Conservation (phyloP, 306 rosid species). For the Inga leiocalycina region DNA sequence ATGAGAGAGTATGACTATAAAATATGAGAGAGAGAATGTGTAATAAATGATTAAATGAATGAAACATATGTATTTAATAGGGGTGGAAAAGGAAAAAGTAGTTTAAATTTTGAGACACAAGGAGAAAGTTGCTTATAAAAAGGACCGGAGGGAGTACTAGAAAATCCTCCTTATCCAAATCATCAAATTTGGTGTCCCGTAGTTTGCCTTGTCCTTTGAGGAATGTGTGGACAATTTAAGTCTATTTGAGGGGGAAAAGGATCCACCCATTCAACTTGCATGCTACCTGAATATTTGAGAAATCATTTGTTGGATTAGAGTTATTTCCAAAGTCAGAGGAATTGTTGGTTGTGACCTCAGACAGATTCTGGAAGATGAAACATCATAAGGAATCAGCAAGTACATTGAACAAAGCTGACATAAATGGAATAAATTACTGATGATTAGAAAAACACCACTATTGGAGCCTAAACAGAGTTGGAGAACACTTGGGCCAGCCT, state of each 20-base stretch:
- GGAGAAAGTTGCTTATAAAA: too few relatives aligned
- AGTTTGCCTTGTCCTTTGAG: neutral
- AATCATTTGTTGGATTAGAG: neutral
- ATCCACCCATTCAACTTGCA: neutral
- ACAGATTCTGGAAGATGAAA: neutral
- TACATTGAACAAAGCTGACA: neutral
- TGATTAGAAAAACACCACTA: neutral
- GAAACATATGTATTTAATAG: too few relatives aligned
- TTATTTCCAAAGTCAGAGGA: neutral
- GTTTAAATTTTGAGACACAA: too few relatives aligned
- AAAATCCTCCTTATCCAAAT: neutral
- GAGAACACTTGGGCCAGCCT: too few relatives aligned
- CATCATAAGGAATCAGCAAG: neutral
- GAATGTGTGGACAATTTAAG: neutral
- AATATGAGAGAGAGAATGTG: too few relatives aligned
- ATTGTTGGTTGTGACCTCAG: neutral
- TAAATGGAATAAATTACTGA: neutral
- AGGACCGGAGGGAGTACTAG: neutral
- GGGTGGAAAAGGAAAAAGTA: too few relatives aligned
- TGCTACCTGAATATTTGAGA: neutral
- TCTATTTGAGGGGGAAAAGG: neutral
- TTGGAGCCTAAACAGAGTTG: neutral
- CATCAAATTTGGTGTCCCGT: neutral
- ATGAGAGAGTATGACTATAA: too few relatives aligned
- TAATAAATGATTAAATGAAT: too few relatives aligned